Percentiles rank a stretch among this genome's conserved stretches.
phyloP scores from a whole-genome alignment of 345 rosid genomes.

The Cardamine occulta region DNA sequence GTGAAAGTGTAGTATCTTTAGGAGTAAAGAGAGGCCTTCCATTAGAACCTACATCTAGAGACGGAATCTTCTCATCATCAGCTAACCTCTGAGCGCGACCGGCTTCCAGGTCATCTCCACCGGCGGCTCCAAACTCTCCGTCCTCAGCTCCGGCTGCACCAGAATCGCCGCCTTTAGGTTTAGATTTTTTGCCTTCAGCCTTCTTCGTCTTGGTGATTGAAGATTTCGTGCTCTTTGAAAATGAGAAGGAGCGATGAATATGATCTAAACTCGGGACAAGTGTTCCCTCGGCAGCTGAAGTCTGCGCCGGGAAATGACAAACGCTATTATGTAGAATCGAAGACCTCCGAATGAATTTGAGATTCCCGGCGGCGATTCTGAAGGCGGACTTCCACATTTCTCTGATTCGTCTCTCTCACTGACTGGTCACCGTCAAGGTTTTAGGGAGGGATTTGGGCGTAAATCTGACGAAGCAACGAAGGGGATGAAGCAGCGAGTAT shows the following conservation, averaged over 20 bases:
- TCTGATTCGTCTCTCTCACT: constrained; percentile 7
- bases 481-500: neutral
- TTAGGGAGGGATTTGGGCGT: constrained; percentile 41
- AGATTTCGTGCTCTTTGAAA: constrained; percentile 47
- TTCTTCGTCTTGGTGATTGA: constrained; percentile 50
- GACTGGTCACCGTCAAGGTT: constrained; percentile 37
- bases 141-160: constrained; percentile 42
- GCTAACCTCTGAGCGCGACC: constrained; percentile 63
- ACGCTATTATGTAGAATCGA: constrained; percentile 7
- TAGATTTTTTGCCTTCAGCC: constrained; percentile 53
- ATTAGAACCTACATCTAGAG: constrained; percentile 71
- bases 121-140: constrained; percentile 45
- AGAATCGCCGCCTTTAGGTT: constrained; percentile 45
- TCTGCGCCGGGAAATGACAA: constrained; percentile 31
- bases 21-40: constrained; percentile 80
- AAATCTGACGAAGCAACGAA: constrained; percentile 32
- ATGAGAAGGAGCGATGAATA: constrained; percentile 40
- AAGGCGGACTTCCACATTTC: constrained; percentile 41
- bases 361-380: constrained; percentile 29
- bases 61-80: constrained; percentile 66
- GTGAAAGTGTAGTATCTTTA: constrained; percentile 58
- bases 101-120: constrained; percentile 50
- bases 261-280: constrained; percentile 33
- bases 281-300: constrained; percentile 18
- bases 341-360: constrained; percentile 22